A percentile compares a stretch with the other conserved stretches of the same genome.
Conservation (phyloP, 176 grass and related monocot genomes). For the Ananas comosus region DNA sequence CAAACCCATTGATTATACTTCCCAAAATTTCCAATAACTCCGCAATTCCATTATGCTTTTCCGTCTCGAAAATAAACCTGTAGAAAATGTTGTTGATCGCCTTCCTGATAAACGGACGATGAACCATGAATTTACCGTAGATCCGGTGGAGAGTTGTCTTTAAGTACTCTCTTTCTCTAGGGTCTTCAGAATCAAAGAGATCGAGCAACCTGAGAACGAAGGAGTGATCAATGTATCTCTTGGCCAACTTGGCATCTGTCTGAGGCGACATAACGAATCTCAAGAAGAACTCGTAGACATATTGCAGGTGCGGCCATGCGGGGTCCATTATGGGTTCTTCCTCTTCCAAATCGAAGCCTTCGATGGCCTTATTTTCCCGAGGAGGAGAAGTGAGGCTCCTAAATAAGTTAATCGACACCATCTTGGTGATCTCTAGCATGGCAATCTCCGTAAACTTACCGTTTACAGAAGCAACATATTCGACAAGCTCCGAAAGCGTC, state of each 20-base stretch:
- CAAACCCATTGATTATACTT: conserved; percentile 97
- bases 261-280: conserved; percentile 81
- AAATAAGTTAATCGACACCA: conserved; percentile 78
- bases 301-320: conserved; percentile 81
- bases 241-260: conserved; percentile 86
- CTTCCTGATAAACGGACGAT: conserved; percentile 95
- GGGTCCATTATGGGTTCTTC: conserved; percentile 96
- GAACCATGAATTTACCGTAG: conserved; percentile 99
- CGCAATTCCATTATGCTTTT: conserved; percentile 83
- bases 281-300: conserved; percentile 82
- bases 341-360: conserved; percentile 85
- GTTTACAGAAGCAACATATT: conserved; percentile 62
- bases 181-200: conserved; percentile 94
- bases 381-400: conserved; percentile 51
- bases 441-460: conserved; percentile 62
- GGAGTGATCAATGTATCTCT: conserved; percentile 95
- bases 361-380: conserved; percentile 67
- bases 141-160: conserved; percentile 94
- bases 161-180: conserved; percentile 93
- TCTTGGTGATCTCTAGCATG: conserved; percentile 74
- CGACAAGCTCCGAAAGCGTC: conserved; percentile 77
- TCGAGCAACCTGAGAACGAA: conserved; percentile 87
- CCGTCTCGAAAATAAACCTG: conserved; percentile 89
- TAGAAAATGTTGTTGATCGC: conserved; percentile 98
- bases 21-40: conserved; percentile 89